Base-by-base conservation (phyloP, 2,329 filamentous ascomycete species). In the Pseudocercospora cruenta region DNA sequence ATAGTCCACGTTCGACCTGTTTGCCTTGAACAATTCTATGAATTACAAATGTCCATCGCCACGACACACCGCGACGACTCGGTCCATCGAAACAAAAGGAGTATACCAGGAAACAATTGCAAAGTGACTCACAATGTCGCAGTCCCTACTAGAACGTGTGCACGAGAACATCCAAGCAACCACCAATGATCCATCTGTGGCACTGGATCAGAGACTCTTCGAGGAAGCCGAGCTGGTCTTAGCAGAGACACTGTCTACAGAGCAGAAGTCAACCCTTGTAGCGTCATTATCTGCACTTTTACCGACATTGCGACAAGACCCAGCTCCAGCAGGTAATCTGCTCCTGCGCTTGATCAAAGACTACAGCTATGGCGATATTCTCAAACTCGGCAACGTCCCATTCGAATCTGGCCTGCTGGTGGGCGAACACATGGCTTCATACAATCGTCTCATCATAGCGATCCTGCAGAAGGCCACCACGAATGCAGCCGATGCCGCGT, bases 391-490 rank as follows among this genome's bases (percentile, higher is more conserved):
- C 51, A 68, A 53, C 26, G 64, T 80, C 5, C 73, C 88, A 62
- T 85, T 89, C 64, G 78, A 83, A 59, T 82, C 83, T 43, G 88
- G 86, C 3, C 81, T 90, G 47, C 64, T 83, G 78, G 57, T 85
- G 69, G 72, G 80, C 71, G 77, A 83, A 2, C 71, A 71, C 22
- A 76, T 77, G 75, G 64, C 72, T 1, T 77, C 86, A 0, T 84
- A 88, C 73, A 88, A 89, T 68, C 74, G 82, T 5, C 78, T 89
- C 22, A 84, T 85, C 58, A 78, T 90, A 8, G 81, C 82, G 1
- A 74, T 90, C 39, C 76, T 90, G 47, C 80, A 80, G 39, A 89
- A 89, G 72, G 87, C 87, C 3, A 81, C 83, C 8, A 70, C 77
- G 14, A 80, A 78, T 43, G 78, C 82, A 5, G 82, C 81, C 53